Base-by-base conservation (phyloP, 1,139 yeast genomes). In the Blastobotrys apis region DNA sequence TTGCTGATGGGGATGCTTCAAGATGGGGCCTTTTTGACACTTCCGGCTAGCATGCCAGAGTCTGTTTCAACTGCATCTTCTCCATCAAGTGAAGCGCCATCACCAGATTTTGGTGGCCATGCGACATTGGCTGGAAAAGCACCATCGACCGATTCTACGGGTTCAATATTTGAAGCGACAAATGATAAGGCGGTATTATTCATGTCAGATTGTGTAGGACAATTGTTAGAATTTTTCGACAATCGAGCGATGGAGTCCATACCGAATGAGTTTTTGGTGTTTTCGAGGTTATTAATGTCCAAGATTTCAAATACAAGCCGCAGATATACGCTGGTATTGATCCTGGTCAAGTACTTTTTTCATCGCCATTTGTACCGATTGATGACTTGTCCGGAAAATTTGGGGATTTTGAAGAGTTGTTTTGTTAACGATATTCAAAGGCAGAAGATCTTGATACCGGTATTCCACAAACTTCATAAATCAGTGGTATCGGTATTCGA, bases 361-460 rank as follows among this genome's bases (percentile, higher is more conserved):
- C 46, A 52, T 41, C 47, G 48, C 25, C 54, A 56, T 38, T 48
- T 58, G 33, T 48, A 47, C 25, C 39, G 51, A 17, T 21, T 56
- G 10, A 25, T 59, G 9, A 45, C 50, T n/a, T 43, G 33, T 26
- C 64, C 64, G 1, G 64, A 59, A 36, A 43, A 49, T 19, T 33
- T 56, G 16, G 63, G 63, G 3, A 47, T 59, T 15, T 48, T 56
- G 16, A 42, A 50, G 6, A 58, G 55, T 37, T 53, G 53, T 45
- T 57, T 41, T 39, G 39, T 59, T 29, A 47, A 57, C 13, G 60
- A 57, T 23, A 37, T 37, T 8, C 62, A 59, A 36, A 54, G 62
- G 9, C 56, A 55, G 34, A 51, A 52, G 23, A 53, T 58, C 13
- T 39, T 59, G 23, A 34, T 46, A 3, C 53, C 55, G 1, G 48